phyloP scores from a whole-genome alignment of 495 filamentous ascomycete species.

The Penicillium psychrofluorescens region DNA sequence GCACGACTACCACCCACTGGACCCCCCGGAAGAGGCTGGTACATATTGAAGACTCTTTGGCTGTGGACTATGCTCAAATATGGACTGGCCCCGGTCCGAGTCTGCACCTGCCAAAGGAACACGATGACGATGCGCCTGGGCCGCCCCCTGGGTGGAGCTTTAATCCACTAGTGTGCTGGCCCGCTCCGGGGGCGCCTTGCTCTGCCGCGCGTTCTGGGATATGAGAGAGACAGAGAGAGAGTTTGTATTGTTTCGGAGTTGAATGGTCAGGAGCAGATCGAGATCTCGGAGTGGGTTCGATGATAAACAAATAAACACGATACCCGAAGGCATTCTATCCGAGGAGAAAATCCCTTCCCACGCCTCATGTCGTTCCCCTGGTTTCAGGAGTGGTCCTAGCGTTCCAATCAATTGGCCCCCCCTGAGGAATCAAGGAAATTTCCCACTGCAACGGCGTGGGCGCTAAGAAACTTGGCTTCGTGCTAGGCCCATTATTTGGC shows the following conservation, averaged over 20 bases:
- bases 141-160: conserved; percentile 11
- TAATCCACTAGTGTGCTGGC: conserved; percentile 9
- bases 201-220: conserved; percentile 9
- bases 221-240: no score
- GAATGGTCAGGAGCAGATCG: no score
- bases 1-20: conserved; percentile 3
- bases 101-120: no score
- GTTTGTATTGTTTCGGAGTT: no score
- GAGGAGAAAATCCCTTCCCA: no score
- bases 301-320: no score
- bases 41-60: no score
- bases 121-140: neutral
- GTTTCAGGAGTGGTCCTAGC: conserved; percentile 7
- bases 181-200: conserved; percentile 4
- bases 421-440: neutral
- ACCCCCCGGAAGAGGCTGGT: conserved; percentile 7
- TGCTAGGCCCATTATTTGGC: conserved; percentile 6
- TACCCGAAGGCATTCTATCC: no score
- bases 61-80: neutral
- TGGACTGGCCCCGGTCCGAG: no score
- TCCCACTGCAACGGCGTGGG: conserved; percentile 2
- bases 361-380: neutral
- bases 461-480: conserved; percentile 24
- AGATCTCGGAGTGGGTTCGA: no score
- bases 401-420: conserved; percentile 8